Base-by-base conservation (phyloP, 129 eudicot genomes). In the Scalesia atractyloides region DNA sequence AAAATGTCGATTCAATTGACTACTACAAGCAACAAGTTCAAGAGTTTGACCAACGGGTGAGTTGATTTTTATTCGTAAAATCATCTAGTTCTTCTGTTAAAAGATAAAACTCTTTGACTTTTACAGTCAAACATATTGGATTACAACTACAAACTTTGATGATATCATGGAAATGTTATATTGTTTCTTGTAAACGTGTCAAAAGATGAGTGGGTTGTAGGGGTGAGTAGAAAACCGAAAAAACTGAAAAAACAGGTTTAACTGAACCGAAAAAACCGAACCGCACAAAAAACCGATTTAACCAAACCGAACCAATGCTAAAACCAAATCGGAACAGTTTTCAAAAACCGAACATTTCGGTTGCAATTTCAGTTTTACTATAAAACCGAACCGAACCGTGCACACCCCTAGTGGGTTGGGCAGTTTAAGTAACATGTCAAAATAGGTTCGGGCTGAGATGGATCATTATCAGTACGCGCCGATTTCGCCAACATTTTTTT, bases 1-100 rank as follows among this genome's bases (percentile, higher is more conserved):
- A 86, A 73, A 80, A 66, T 63, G 94, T 95, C 9, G 99, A 95
- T 83, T 77, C 97, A 50, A 86, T 95, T 62, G 95, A 95, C 69
- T 91, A 54, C 86, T 95, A 95, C 73, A 84, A 68, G 68, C 82
- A 88, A 54, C 89, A 78, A 65, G 34, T 95, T 15, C 80, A 77
- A 68, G 77, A 81, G 64, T 72, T 95, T 17, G 99, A 95, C 61
- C 82, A 17, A 80, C 76, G 65, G 57, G 99, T 95, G 64, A 86
- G 97, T 87, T 46, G 43, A 49, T 14, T 50, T 33, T 33, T 5
- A 9, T 76, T 44, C 22, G 1, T 34, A 20, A 20, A 7, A 11
- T 26, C 72, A 26, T 17, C 60, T 33, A 5, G 6, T 51, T 7
- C 51, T 33, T 49, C 20, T 47, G 50, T 48, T 73, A 18, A 4